A percentile compares a stretch with the other conserved stretches of the same genome.
These are phyloP conservation scores for Pyronema domesticum DNA, from an alignment of 495 filamentous ascomycete genomes.

Conservation along the genomic window DNA sequence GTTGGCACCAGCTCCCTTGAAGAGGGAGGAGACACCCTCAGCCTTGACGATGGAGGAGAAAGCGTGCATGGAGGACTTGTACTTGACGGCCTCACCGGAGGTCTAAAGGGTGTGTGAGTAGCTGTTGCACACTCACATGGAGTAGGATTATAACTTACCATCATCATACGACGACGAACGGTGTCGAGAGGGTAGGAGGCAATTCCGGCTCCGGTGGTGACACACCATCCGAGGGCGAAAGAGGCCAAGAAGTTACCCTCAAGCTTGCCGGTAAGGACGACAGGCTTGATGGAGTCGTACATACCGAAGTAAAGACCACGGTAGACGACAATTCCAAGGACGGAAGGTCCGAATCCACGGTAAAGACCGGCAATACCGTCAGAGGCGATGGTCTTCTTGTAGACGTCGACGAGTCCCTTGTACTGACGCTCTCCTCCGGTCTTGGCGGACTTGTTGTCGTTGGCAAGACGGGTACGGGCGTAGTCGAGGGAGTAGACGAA, in stretches of 20 bases:
- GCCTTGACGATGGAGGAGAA: conserved; percentile 87
- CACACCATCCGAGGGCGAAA: conserved; percentile 94
- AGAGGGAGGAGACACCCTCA: conserved; percentile 93
- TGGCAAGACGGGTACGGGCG: conserved; percentile 99
- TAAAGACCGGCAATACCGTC: conserved; percentile 99
- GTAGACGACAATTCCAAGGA: conserved; percentile 97
- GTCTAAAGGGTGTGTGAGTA: conserved; percentile 13
- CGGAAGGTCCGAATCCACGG: conserved; percentile 99
- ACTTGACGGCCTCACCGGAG: conserved; percentile 93
- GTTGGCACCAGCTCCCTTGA: conserved; percentile 99
- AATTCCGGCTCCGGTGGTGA: conserved; percentile 99
- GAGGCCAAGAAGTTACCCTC: conserved; percentile 98
- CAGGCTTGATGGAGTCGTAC: conserved; percentile 99
- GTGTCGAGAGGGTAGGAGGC: conserved; percentile 99
- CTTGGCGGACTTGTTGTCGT: conserved; percentile 96
- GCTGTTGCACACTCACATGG: neutral
- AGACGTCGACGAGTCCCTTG: conserved; percentile 97
- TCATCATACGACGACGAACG: conserved; percentile 99
- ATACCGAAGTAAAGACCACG: conserved; percentile 99
- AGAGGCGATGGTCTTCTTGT: conserved; percentile 97
- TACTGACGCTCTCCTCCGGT: conserved; percentile 96
- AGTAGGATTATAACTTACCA: conserved; percentile 38
- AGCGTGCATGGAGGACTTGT: conserved; percentile 85
- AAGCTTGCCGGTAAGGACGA: conserved; percentile 77
- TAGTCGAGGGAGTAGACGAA: conserved; percentile 99